Evolutionary conservation across 1,284 basidiomycete species (phyloP).

Genomic region (Ganoderma multipileum): DNA sequence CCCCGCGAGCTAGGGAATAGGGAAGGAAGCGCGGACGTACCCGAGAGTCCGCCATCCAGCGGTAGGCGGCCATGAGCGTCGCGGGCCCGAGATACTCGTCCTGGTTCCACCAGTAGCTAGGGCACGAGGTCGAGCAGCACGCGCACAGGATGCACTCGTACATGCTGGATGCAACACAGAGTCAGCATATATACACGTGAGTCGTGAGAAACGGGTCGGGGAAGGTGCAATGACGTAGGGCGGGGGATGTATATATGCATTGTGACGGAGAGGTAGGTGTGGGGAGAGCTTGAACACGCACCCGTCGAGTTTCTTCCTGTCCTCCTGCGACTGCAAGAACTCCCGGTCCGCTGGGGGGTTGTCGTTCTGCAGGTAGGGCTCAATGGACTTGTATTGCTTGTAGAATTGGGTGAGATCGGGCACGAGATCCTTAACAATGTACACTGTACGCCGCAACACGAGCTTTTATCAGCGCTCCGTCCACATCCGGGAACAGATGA

Average conservation of each 20-base stretch:
- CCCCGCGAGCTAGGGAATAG: not conserved
- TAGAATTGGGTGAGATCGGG: slow-evolving; percentile 92
- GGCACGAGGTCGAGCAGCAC: slow-evolving; percentile 97
- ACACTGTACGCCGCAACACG: slow-evolving; percentile 68
- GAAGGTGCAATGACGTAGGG: slow-evolving; percentile 16
- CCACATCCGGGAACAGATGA: not conserved
- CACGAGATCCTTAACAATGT: slow-evolving; percentile 98
- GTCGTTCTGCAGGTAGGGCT: slow-evolving; percentile 94
- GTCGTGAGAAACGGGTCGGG: not conserved
- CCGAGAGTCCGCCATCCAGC: slow-evolving; percentile 98
- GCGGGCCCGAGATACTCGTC: slow-evolving; percentile 98
- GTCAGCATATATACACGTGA: slow-evolving; percentile 9
- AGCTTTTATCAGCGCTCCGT: not conserved
- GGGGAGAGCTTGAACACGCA: slow-evolving; percentile 23
- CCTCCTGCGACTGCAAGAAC: slow-evolving; percentile 90
- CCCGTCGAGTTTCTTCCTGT: slow-evolving; percentile 96
- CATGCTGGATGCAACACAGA: slow-evolving; percentile 45
- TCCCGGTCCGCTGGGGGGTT: slow-evolving; percentile 85
- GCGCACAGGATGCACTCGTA: slow-evolving; percentile 97
- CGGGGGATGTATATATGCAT: slow-evolving; percentile 17
- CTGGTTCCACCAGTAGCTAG: slow-evolving; percentile 99
- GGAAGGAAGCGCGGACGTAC: slow-evolving; percentile 50
- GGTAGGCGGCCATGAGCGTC: slow-evolving; percentile 93
- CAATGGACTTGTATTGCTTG: slow-evolving; percentile 99
- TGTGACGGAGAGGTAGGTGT: not conserved